Base-by-base conservation (phyloP, 169 alveolate genomes). In the Plasmodium cynomolgi region DNA sequence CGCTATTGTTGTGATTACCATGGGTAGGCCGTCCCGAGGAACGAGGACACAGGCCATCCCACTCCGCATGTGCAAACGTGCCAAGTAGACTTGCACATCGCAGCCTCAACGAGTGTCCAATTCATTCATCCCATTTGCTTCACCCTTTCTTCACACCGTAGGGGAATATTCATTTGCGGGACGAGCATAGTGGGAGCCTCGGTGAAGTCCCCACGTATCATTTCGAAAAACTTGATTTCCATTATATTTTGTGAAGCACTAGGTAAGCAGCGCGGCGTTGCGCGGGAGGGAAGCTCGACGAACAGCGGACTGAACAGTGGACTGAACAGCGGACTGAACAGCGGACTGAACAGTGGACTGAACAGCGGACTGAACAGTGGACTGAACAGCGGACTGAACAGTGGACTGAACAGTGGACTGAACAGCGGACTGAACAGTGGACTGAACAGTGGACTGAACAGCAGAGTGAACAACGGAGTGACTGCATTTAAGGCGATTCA, bases 221-320 rank as follows among this genome's bases (percentile, higher is more conserved):
- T 99, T 81, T 98, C 99, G 34, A 99, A 99, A 97, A 99, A 99
- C 96, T 95, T 99, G 84, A 99, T 99, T 58, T 98, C 99, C 75
- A 98, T 99, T 81, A 99, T 99, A 94, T 99, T 99, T 96, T 99
- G 99, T 96, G 99, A 99, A 95, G 99, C 99, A 34, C 99, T 99
- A 17, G 99, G 99, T 75, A 99, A 98, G 88, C 98, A 98, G 84
- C 99, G 99, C 33, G 99, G 98, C 71, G 98, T 98, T 94, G 17
- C 15, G 17, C 31, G 41, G 71, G 47, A 31, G 73, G 71, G 50
- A 2, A 56, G 37, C 50, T 26, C 33, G 29, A 81, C 11, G 29
- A 29, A 71, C 94, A 99, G 99, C 5, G 98, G 98, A 75, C 95
- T 98, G 91, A 95, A 97, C 84, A 84, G 6, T 7, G 3, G n/a